Base-by-base conservation (phyloP, 2,329 filamentous ascomycete genomes). In the Didymella pomorum region DNA sequence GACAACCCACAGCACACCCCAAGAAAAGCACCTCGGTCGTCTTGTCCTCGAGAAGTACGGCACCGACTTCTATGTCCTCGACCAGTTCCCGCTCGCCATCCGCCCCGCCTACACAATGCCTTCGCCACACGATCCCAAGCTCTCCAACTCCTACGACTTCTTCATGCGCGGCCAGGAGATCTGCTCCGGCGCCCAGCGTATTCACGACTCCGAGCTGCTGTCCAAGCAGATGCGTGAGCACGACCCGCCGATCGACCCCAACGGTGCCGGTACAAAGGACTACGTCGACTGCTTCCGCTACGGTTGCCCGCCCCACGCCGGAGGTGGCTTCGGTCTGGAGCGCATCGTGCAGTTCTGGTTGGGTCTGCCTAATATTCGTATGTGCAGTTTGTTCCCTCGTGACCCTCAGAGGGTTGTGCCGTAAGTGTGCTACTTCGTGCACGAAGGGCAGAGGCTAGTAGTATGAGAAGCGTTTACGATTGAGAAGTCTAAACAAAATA, bases 41-140 rank as follows among this genome's bases (percentile, higher is more conserved):
- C 84, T 98, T 46, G 87, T 98, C 66, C 89, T 91, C 56, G 85
- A 91, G 70, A 97, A 97, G 80, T 97, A 90, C 84, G 86, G 90
- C 75, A 95, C 93, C 60, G 95, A 99, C 81, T 98, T 98, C 81
- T 98, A 97, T 81, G 89, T 96, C 21, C 86, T 99, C 62, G 94
- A 98, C 83, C 95, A 98, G 80, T 99, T 97, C 84, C 95, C 95
- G 43, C 88, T 95, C 77, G 83, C 84, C 35, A 91, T 95, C 20
- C 87, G 95, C 28, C 94, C 94, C 5, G 97, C 97, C 79, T 98
- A 97, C 79, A 93, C 94, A 61, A 92, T 94, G 81, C 87, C 91
- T 52, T 90, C 74, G 31, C 76, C 79, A 37, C 37, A 63, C 35
- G 72, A 79, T 65, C 70, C 79, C 7, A 67, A 82, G 78, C 81